phyloP scores from a whole-genome alignment of 306 rosid species.

The Quercus alba region DNA sequence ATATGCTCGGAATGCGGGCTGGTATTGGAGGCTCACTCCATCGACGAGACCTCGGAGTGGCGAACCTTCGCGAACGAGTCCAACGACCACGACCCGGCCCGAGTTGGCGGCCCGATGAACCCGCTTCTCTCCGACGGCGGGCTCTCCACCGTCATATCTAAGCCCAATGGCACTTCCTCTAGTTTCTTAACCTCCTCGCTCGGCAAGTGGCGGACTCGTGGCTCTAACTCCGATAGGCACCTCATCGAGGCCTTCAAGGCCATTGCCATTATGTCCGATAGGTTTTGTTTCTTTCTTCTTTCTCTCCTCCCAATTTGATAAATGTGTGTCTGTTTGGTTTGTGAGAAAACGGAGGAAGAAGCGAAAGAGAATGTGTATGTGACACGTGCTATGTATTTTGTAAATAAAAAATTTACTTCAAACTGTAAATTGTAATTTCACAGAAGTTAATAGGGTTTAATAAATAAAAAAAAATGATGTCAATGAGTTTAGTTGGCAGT shows the following conservation, averaged over 20 bases:
- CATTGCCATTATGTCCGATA: conserved; percentile 94
- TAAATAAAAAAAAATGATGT: no score
- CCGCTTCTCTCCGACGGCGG: conserved; percentile 85
- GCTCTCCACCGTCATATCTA: conserved; percentile 68
- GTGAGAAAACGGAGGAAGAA: no score
- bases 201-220: conserved; percentile 98
- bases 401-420: no score
- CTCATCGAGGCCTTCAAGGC: conserved; percentile 78
- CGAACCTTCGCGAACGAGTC: conserved; percentile 89
- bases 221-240: conserved; percentile 82
- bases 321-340: no score
- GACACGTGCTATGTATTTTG: no score
- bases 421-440: no score
- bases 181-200: conserved; percentile 74
- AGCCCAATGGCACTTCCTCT: conserved; percentile 70
- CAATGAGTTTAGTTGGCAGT: no score
- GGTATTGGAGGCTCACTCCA: conserved; percentile 87
- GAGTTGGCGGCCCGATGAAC: conserved; percentile 87
- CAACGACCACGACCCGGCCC: conserved; percentile 89
- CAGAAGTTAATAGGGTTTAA: no score
- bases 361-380: no score
- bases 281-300: conserved; percentile 26
- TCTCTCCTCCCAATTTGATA: no score
- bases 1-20: conserved; percentile 97
- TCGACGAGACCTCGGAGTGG: conserved; percentile 96